Evolutionary conservation across 257 asterid genomes (phyloP), one percentile per base, ranked within the genome.

Genomic region (Plantago major): DNA sequence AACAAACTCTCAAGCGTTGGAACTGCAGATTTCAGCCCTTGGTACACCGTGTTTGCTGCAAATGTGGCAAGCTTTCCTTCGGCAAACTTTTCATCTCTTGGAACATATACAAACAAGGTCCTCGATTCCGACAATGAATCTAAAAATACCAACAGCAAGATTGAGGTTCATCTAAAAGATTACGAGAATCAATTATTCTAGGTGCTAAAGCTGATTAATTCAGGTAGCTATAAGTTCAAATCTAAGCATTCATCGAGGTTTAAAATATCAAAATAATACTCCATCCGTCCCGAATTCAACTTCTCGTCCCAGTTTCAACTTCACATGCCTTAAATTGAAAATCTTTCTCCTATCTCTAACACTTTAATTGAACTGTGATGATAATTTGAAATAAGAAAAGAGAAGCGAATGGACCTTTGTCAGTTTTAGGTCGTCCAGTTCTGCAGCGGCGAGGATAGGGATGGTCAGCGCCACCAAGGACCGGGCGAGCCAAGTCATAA

Each of bases 361-460:
- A n/a, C n/a, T n/a, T n/a, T n/a, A n/a, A n/a, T n/a, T n/a, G n/a
- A n/a, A n/a, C n/a, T n/a, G n/a, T n/a, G n/a, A n/a, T n/a, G n/a
- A n/a, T n/a, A n/a, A 5, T 6, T 13, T 19, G 10, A 22, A 22
- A 22, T 9, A 52, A 3, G 5, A 17, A 18, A 2, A 16, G 48
- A 44, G 7, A 4, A 15, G 26, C 6, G 6, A 56, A 38, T 0
- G 8, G 46, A 80, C 86, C 86, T 69, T 58, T 64, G 6, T 66
- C 7, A 45, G 74, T 57, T 42, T 26, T 48, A 14, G 78, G 72
- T 8, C 83, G 74, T 9, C 83, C 83, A 0, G 86, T 81, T 64
- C 83, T 72, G 51, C 81, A 74, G 1, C 86, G 78, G 38, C 86
- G 74, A 9, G 86, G 86, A 51, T 77, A 77, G 5, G 83, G 86